These are phyloP conservation scores for Metschnikowia drakensbergensis DNA, from an alignment of 805 yeast species.

Conservation along the genomic window DNA sequence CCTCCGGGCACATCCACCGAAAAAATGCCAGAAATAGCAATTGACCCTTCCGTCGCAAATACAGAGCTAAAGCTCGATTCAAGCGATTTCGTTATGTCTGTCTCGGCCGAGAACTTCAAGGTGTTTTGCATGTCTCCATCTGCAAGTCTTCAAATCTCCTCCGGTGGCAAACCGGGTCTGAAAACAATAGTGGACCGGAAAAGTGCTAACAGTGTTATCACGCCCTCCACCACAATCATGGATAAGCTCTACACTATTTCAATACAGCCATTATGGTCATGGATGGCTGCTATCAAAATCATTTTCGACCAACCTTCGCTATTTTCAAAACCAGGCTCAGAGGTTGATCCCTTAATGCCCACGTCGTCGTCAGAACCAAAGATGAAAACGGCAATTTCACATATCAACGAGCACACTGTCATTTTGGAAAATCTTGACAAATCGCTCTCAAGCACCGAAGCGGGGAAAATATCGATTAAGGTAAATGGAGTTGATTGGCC, in stretches of 20 bases:
- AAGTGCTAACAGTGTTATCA: conserved; percentile 11
- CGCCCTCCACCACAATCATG: conserved; percentile 20
- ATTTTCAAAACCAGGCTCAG: conserved; percentile 27
- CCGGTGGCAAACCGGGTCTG: conserved; percentile 16
- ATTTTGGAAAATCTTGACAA: conserved; percentile 25
- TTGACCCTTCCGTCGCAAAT: conserved; percentile 4
- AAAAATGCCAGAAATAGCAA: conserved; percentile 6
- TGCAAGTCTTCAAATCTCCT: conserved; percentile 16
- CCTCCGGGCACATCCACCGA: neutral
- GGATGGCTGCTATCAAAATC: conserved; percentile 38
- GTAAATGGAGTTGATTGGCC: conserved; percentile 36
- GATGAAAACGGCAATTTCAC: conserved; percentile 21
- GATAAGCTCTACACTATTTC: conserved; percentile 19
- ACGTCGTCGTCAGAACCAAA: neutral
- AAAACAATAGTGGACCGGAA: conserved; percentile 19
- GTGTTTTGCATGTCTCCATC: conserved; percentile 26
- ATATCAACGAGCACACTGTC: conserved; percentile 27
- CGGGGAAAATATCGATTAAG: conserved; percentile 17
- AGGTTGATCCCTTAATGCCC: neutral
- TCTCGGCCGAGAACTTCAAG: conserved; percentile 26
- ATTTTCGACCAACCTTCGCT: conserved; percentile 25
- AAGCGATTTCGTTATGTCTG: conserved; percentile 8
- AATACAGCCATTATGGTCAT: conserved; percentile 42
- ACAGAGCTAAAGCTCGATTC: neutral
- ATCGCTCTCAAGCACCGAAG: conserved; percentile 7